Evolutionary conservation across 2,329 filamentous ascomycete genomes (phyloP), one percentile per base, ranked within the genome.

Genomic region (Claviceps spartinae): DNA sequence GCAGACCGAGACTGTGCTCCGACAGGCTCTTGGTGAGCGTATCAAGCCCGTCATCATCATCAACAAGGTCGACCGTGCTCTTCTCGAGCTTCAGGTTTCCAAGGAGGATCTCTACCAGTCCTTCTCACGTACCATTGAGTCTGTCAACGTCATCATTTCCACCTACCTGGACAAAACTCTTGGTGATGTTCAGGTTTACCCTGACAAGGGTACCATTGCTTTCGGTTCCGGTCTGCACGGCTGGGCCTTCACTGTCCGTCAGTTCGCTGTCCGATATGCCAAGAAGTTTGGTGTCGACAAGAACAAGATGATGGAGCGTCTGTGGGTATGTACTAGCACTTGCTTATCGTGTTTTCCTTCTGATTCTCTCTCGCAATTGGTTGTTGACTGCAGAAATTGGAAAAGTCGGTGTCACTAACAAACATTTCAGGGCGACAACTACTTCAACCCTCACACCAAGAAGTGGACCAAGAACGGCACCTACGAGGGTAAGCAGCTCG

Each of bases 271-370:
- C 69, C 83, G 85, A 67, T 98, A 98, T 74, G 86, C 91, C 76
- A 97, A 97, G 89, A 98, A 98, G 79, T 98, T 98, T 67, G 93
- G 93, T 86, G 93, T 98, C 65, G 91, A 98, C 84, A 90, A 90
- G 75, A 86, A 84, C 79, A 97, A 97, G 88, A 96, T 98, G 93
- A 95, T 97, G 87, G 88, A 96, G 80, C 89, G 93, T 85, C 88
- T 98, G 63, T 98, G 93, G 93, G 84, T 88, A 75, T 72, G 82
- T 51, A 22, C 11, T 47, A 9, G 16, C 13, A 7, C 7, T 24
- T 48, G 4, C 36, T 11, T 7, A 9, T 2, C 3, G 1, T 30
- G 16, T 18, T 30, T 30, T 44, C 7, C 11, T 43, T 22, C 6
- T n/a, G 20, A 24, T 11, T 34, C 30, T 34, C 9, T 9, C 9